Evolutionary conservation across 1,284 basidiomycete species (phyloP).

Genomic region (Naganishia sp.): DNA sequence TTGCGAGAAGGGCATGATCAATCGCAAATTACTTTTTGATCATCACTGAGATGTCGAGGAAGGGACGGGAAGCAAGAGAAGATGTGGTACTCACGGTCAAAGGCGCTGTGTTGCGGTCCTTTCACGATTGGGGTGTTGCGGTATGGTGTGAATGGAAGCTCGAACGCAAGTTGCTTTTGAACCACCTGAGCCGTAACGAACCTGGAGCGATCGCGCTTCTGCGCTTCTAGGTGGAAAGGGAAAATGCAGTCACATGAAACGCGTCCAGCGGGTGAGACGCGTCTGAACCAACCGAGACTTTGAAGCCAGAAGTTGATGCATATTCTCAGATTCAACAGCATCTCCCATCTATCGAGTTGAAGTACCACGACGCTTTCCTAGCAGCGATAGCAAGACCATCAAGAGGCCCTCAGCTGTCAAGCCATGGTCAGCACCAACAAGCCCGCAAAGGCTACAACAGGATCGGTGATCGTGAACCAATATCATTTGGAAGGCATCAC

Average conservation of each 20-base stretch:
- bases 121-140: too few species aligned
- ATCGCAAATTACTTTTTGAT: constrained; percentile 29
- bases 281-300: background rate
- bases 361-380: background rate
- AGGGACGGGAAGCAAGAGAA: background rate
- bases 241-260: constrained; percentile 5
- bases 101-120: too few species aligned
- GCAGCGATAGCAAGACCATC: background rate
- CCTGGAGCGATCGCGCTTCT: constrained; percentile 22
- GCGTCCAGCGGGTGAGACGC: background rate
- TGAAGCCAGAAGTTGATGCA: too few species aligned
- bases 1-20: constrained; percentile 30
- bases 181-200: too few species aligned
- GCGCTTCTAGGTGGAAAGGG: constrained; percentile 4
- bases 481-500: constrained; percentile 31
- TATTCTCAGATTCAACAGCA: background rate
- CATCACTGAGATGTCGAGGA: constrained; percentile 1
- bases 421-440: constrained; percentile 18
- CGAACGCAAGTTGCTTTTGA: constrained; percentile 21
- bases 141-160: too few species aligned
- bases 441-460: constrained; percentile 15
- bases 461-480: constrained; percentile 22
- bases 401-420: background rate
- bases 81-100: too few species aligned
- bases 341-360: background rate